These are phyloP conservation scores for Colletotrichum kahawae DNA, from an alignment of 2,329 filamentous ascomycete species.

Conservation along the genomic window DNA sequence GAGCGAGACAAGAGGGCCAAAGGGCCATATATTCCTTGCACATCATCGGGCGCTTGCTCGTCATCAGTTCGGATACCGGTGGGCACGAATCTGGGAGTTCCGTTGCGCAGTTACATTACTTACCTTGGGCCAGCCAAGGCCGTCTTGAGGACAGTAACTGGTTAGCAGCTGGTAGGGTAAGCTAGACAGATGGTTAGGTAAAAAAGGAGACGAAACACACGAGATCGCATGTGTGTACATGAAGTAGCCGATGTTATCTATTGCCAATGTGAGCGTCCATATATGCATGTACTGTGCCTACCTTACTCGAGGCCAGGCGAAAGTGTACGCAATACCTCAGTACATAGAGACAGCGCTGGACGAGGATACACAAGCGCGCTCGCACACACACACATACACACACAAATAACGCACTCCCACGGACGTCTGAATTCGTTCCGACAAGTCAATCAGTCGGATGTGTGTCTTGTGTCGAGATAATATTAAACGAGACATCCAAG, in stretches of 20 bases:
- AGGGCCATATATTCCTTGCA: constrained; percentile 7
- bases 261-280: background rate
- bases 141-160: background rate
- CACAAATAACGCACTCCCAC: background rate
- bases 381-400: background rate
- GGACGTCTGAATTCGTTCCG: background rate
- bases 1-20: constrained; percentile 1
- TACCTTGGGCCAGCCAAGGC: background rate
- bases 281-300: background rate
- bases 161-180: background rate
- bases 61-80: background rate
- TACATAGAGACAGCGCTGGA: background rate
- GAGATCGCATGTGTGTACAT: background rate
- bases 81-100: background rate
- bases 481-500: background rate
- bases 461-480: background rate
- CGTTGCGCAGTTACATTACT: background rate
- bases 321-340: background rate
- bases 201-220: background rate
- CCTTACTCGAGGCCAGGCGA: constrained; percentile 1
- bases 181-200: background rate
- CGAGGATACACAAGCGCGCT: background rate
- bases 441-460: background rate
- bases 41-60: constrained; percentile 1
- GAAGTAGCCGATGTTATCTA: background rate